Evolutionary conservation across 139 green algal genomes (phyloP).

Genomic region (Chlamydomonas schloesseri): DNA sequence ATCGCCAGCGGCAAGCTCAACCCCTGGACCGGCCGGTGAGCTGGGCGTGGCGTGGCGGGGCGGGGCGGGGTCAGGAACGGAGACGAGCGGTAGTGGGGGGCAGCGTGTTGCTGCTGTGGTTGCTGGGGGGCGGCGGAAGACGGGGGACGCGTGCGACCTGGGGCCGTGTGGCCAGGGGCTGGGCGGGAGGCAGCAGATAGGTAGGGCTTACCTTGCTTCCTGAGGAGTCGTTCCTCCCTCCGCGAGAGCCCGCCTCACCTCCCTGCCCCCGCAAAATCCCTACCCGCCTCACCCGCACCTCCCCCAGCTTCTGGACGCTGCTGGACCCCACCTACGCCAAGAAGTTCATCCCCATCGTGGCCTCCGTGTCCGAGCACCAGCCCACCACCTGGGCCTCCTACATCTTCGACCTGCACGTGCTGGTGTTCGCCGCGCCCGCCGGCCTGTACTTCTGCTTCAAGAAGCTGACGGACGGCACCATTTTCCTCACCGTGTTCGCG

Average conservation of each 20-base stretch:
- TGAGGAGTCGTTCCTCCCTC: no score
- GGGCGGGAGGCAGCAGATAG: no score
- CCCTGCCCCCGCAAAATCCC: neutral
- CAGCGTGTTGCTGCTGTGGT: no score
- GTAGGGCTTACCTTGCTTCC: no score
- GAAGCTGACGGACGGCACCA: constrained; percentile 54
- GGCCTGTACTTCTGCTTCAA: constrained; percentile 57
- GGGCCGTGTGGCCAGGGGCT: no score
- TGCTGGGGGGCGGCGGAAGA: no score
- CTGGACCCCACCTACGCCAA: constrained; percentile 77
- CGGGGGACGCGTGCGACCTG: no score
- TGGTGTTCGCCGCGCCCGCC: constrained; percentile 53
- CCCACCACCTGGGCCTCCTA: constrained; percentile 76
- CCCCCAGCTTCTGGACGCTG: constrained; percentile 64
- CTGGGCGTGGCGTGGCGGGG: neutral
- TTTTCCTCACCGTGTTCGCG: constrained; percentile 60
- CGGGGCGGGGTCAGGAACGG: neutral
- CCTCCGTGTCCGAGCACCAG: constrained; percentile 77
- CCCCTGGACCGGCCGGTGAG: constrained; percentile 68
- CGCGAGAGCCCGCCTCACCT: no score
- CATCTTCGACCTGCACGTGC: constrained; percentile 73
- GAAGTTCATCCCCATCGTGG: constrained; percentile 76
- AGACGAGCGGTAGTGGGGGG: no score
- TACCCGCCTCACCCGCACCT: neutral
- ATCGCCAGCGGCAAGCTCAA: constrained; percentile 64